phyloP scores from a whole-genome alignment of 1,284 basidiomycete species.

The Kalmanozyma brasiliensis region DNA sequence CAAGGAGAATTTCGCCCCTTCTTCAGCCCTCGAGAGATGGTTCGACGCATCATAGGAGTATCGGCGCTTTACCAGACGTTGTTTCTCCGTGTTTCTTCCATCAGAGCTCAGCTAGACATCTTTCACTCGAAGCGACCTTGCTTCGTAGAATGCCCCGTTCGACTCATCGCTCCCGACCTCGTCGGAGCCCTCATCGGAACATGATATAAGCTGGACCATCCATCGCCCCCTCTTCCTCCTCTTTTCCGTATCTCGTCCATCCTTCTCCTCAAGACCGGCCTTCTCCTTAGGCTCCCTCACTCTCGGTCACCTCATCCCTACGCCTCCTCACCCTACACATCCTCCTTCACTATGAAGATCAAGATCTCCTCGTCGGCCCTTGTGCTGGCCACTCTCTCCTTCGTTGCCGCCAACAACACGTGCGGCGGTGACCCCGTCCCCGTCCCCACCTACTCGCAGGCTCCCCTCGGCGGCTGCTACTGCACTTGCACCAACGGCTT shows the following conservation, averaged over 20 bases:
- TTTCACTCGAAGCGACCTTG: no score
- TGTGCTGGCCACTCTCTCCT: constrained; percentile 24
- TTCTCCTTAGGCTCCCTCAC: neutral
- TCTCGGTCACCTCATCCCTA: no score
- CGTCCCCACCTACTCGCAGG: constrained; percentile 38
- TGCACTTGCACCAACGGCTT: constrained; percentile 36
- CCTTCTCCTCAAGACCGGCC: constrained; percentile 1
- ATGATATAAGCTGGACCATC: constrained; percentile 1
- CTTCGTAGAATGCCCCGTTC: no score
- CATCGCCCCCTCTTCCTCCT: neutral
- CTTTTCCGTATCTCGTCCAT: neutral
- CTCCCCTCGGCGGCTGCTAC: constrained; percentile 35
- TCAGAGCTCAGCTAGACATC: no score
- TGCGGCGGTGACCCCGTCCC: constrained; percentile 29
- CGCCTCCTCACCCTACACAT: neutral
- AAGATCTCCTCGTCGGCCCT: constrained; percentile 30
- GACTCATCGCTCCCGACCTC: neutral
- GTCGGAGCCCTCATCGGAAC: neutral
- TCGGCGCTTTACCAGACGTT: neutral
- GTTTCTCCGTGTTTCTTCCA: neutral
- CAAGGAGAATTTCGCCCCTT: no score
- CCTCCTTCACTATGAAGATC: constrained; percentile 28
- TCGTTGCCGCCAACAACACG: constrained; percentile 24
- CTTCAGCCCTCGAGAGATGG: no score
- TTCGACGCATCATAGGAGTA: no score